A percentile compares a stretch with the other conserved stretches of the same genome.
phyloP scores from a whole-genome alignment of 2,329 filamentous ascomycete genomes.

The Fusarium sp. region DNA sequence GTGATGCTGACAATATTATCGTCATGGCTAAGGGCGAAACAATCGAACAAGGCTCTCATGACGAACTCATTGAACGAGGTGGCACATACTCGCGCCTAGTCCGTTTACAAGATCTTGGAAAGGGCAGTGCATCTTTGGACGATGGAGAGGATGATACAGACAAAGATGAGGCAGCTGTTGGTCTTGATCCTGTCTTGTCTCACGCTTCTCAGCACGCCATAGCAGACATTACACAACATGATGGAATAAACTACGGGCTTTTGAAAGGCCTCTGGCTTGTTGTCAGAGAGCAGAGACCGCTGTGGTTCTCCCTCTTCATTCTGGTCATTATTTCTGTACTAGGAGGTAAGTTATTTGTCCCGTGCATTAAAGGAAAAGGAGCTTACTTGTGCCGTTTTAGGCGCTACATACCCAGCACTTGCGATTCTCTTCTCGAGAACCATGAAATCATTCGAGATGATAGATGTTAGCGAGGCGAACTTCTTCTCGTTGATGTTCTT shows the following conservation, averaged over 20 bases:
- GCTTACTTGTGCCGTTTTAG: constrained; percentile 35
- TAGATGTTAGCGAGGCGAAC: constrained; percentile 56
- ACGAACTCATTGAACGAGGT: constrained; percentile 62
- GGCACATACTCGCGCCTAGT: constrained; percentile 67
- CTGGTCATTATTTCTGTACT: constrained; percentile 43
- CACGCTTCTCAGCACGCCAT: constrained; percentile 42
- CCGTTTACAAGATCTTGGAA: constrained; percentile 55
- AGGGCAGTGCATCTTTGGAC: constrained; percentile 19
- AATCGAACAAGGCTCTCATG: constrained; percentile 72
- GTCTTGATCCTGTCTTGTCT: constrained; percentile 44
- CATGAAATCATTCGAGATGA: constrained; percentile 54
- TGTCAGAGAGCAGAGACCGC: constrained; percentile 48
- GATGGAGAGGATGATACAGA: constrained; percentile 36
- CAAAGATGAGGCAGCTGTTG: constrained; percentile 55
- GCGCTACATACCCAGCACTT: constrained; percentile 56
- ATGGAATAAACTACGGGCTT: constrained; percentile 43
- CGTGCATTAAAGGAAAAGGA: neutral
- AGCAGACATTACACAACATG: constrained; percentile 11
- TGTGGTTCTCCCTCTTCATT: constrained; percentile 45
- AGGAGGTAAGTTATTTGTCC: constrained; percentile 44
- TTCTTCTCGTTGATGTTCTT: constrained; percentile 70
- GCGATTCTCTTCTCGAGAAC: constrained; percentile 56
- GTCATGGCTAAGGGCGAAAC: constrained; percentile 71
- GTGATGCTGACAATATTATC: constrained; percentile 73
- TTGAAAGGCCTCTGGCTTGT: constrained; percentile 49